Conservation (phyloP, 257 asterid species). For the Lavandula angustifolia region DNA sequence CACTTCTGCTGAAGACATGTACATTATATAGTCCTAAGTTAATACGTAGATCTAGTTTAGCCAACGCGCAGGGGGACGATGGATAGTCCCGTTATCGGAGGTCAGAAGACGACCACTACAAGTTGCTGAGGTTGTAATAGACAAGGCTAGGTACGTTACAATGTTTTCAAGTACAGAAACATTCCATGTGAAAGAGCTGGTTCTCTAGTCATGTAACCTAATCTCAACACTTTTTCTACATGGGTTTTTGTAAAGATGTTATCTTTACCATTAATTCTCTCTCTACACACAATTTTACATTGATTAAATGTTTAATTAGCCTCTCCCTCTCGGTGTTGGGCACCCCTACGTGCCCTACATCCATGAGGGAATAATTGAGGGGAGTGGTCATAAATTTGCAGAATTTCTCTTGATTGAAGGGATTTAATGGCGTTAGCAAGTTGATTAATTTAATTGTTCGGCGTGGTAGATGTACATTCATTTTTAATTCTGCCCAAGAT, state of each 20-base stretch:
- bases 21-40: slow-evolving; percentile 46
- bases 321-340: neutral
- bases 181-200: slow-evolving; percentile 31
- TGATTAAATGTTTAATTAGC: slow-evolving; percentile 9
- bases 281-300: neutral
- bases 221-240: slow-evolving; percentile 12
- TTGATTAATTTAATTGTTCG: slow-evolving; percentile 1
- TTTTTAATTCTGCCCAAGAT: neutral
- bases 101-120: slow-evolving; percentile 19
- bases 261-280: too few species aligned
- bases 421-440: neutral
- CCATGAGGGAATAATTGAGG: slow-evolving; percentile 7
- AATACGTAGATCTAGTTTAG: slow-evolving; percentile 42
- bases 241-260: too few species aligned
- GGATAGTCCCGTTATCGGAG: slow-evolving; percentile 27
- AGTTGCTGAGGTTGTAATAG: slow-evolving; percentile 44
- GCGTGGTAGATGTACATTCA: neutral
- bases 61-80: slow-evolving; percentile 36
- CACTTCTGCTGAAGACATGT: slow-evolving; percentile 44
- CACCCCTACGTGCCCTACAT: neutral
- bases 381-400: neutral
- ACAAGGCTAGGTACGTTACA: slow-evolving; percentile 34
- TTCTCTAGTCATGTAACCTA: slow-evolving; percentile 31
- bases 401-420: neutral
- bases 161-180: slow-evolving; percentile 31